phyloP scores from a whole-genome alignment of 495 filamentous ascomycete genomes.

The Rusavskia elegans region DNA sequence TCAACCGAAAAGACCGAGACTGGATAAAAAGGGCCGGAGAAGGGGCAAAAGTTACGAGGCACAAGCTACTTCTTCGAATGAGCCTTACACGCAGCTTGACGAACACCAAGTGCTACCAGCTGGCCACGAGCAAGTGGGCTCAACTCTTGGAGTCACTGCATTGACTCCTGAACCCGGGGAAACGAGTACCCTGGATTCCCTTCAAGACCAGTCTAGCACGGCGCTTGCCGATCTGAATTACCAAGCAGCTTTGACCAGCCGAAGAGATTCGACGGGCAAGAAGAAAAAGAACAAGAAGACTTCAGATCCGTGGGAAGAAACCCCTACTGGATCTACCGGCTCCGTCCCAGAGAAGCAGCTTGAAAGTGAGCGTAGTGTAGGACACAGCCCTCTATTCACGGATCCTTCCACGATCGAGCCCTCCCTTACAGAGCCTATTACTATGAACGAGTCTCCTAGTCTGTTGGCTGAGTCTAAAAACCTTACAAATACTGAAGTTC shows the following conservation, averaged over 20 bases:
- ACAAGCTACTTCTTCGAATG: background rate
- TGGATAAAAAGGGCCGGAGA: too few species aligned
- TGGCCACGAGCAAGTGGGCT: background rate
- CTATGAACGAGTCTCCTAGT: background rate
- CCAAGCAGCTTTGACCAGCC: background rate
- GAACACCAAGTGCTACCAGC: too few species aligned
- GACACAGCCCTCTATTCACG: too few species aligned
- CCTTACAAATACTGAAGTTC: background rate
- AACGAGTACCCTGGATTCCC: too few species aligned
- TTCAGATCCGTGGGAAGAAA: background rate
- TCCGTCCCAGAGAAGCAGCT: background rate
- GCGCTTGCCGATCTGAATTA: background rate
- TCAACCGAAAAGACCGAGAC: conserved; percentile 4
- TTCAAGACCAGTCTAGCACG: background rate
- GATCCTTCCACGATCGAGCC: background rate
- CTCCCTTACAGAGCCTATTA: background rate
- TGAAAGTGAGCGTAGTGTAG: too few species aligned
- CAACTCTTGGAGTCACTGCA: background rate
- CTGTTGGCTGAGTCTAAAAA: background rate
- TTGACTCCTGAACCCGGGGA: background rate
- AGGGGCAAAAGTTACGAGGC: too few species aligned
- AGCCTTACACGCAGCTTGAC: background rate
- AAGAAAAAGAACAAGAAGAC: conserved; percentile 16
- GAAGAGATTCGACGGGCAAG: conserved; percentile 9
- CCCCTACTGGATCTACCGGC: background rate